A percentile compares a stretch with the other conserved stretches of the same genome.
phyloP scores from a whole-genome alignment of 2,329 filamentous ascomycete genomes.

The Aureobasidium melanogenum region DNA sequence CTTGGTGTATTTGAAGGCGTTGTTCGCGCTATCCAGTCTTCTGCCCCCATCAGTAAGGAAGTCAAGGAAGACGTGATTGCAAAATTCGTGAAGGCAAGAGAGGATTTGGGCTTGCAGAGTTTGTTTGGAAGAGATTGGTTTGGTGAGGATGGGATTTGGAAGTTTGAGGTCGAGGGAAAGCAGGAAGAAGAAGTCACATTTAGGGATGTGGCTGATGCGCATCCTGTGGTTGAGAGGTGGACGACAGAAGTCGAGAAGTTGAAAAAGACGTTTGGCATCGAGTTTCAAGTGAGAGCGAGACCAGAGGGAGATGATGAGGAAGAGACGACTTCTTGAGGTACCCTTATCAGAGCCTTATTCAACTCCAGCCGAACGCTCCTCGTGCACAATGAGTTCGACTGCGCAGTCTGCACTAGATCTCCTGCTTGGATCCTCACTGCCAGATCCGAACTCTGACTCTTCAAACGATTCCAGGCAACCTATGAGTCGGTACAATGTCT shows the following conservation, averaged over 20 bases:
- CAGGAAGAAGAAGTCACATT: constrained; percentile 41
- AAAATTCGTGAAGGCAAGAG: constrained; percentile 26
- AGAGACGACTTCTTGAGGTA: neutral
- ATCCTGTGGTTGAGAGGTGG: constrained; percentile 62
- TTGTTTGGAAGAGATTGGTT: constrained; percentile 62
- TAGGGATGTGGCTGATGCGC: constrained; percentile 54
- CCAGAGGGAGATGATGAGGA: neutral
- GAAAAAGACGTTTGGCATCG: constrained; percentile 33
- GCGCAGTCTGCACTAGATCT: no score
- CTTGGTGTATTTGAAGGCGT: constrained; percentile 72
- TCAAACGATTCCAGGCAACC: no score
- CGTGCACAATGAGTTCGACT: no score
- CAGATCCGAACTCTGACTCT: no score
- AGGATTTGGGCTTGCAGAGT: constrained; percentile 40
- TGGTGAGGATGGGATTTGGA: constrained; percentile 62
- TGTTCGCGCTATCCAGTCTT: constrained; percentile 31
- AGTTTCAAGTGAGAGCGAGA: constrained; percentile 16
- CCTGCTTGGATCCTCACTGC: no score
- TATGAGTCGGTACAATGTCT: no score
- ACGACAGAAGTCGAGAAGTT: constrained; percentile 34
- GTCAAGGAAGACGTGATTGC: constrained; percentile 18
- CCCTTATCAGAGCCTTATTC: no score
- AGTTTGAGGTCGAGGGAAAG: constrained; percentile 40
- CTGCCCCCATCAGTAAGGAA: constrained; percentile 20
- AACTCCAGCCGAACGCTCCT: no score